Conservation (phyloP, 1,284 basidiomycete genomes). For the Cerrena zonata region DNA sequence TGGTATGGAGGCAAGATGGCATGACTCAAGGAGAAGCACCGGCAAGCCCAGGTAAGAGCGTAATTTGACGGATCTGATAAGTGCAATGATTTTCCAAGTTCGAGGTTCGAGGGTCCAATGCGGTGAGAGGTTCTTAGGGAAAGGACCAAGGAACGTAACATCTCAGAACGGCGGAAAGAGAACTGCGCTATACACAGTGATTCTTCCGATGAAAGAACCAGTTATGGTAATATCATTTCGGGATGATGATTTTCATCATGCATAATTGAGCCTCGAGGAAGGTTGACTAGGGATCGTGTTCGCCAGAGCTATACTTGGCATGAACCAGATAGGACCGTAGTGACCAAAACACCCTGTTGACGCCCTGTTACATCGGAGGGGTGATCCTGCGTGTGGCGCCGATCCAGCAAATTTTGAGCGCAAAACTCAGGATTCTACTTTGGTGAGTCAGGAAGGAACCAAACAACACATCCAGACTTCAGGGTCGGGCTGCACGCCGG, state of each 20-base stretch:
- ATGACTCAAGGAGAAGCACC: conserved; percentile 1
- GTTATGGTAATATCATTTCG: not conserved
- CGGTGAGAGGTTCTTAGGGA: not conserved
- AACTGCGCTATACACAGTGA: conserved; percentile 3
- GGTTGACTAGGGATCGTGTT: not conserved
- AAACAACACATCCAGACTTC: too few relatives aligned
- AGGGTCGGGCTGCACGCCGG: too few relatives aligned
- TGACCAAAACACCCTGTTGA: too few relatives aligned
- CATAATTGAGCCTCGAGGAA: not conserved
- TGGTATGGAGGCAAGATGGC: not conserved
- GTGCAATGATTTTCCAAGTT: not conserved
- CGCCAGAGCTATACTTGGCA: not conserved
- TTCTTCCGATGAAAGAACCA: not conserved
- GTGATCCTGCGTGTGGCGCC: too few relatives aligned
- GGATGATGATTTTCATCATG: not conserved
- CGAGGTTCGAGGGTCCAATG: not conserved
- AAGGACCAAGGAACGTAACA: not conserved
- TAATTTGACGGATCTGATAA: not conserved
- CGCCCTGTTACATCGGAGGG: too few relatives aligned
- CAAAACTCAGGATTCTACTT: too few relatives aligned
- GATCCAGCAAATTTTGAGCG: too few relatives aligned
- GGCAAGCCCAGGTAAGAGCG: not conserved
- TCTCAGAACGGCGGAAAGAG: not conserved
- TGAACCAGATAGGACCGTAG: too few relatives aligned
- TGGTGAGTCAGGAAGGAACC: not conserved